Base-by-base conservation (phyloP, 768 basidiomycete species). In the Pulveroboletus ravenelii region DNA sequence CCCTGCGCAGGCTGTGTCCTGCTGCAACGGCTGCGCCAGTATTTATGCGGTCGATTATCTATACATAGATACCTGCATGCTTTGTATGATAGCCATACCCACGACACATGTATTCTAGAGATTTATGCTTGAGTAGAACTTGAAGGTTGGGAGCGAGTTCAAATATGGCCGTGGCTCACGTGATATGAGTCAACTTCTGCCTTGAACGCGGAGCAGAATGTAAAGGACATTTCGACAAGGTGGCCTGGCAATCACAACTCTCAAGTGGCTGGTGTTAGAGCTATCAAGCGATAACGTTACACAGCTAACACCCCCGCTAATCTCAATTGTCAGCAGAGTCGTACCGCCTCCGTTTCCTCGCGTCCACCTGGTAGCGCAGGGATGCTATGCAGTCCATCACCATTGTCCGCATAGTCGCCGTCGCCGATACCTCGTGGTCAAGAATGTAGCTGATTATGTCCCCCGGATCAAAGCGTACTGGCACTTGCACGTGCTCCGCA, bases 401-500 rank as follows among this genome's bases (percentile, higher is more conserved):
- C 42, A n/a, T 10, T 8, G 14, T 29, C 29, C 25, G 35, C 47
- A n/a, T 10, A 12, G 13, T 35, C 29, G 3, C 43, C 37, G 18
- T 35, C 34, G 25, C 35, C 6, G 42, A 41, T 32, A 49, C 56
- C 56, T 58, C 59, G 46, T 15, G 13, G 44, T 52, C 46, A 56
- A 47, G 41, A 51, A 56, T 59, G 59, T 27, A 53, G 42, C 15
- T 49, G 20, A 46, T 35, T 37, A 41, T 47, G 45, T 35, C 25
- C 25, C 17, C 43, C 58, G 58, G 61, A 62, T 57, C 61, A 56
- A 50, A 41, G 43, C 17, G 27, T 38, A 50, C 44, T 32, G 48
- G 40, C 18, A 25, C 41, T 17, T 27, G 34, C 60, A 56, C 63
- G 62, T 62, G 60, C 49, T 18, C 36, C 20, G 23, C 34, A 14